Evolutionary conservation across 2,329 filamentous ascomycete species (phyloP).

Genomic region (Parascedosporium putredinis): DNA sequence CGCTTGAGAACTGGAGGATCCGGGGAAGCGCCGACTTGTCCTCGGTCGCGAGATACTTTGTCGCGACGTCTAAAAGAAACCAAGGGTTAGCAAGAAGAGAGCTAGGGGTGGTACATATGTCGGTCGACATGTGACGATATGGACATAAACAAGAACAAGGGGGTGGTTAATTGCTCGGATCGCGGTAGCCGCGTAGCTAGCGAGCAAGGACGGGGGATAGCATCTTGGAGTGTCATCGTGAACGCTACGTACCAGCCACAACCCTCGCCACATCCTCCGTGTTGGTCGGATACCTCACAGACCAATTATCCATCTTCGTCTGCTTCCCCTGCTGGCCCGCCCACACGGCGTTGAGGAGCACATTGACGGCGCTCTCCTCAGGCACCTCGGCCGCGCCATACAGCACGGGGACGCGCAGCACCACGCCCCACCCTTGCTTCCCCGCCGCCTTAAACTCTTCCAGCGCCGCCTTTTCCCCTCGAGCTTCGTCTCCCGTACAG

Average conservation of each 20-base stretch:
- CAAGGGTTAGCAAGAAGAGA: slow-evolving; percentile 8
- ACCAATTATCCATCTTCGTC: slow-evolving; percentile 79
- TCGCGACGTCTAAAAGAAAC: slow-evolving; percentile 49
- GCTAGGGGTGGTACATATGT: too few species aligned
- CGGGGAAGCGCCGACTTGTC: slow-evolving; percentile 47
- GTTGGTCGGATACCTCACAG: slow-evolving; percentile 75
- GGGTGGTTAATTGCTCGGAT: too few species aligned
- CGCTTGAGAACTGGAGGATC: slow-evolving; percentile 76
- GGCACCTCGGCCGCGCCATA: slow-evolving; percentile 66
- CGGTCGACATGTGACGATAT: too few species aligned
- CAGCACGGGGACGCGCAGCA: slow-evolving; percentile 72
- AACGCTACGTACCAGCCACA: slow-evolving; percentile 53
- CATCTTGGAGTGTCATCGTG: too few species aligned
- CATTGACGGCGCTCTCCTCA: slow-evolving; percentile 73
- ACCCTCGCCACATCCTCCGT: slow-evolving; percentile 79
- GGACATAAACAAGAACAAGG: too few species aligned
- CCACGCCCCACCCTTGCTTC: slow-evolving; percentile 48
- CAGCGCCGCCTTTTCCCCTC: slow-evolving; percentile 57
- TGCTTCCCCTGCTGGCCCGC: slow-evolving; percentile 54
- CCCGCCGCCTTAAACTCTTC: slow-evolving; percentile 40
- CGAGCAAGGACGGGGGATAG: too few species aligned
- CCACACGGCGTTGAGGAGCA: slow-evolving; percentile 66
- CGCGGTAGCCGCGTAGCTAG: too few species aligned
- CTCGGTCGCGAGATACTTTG: slow-evolving; percentile 49
- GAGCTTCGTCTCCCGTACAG: slow-evolving; percentile 57